A percentile compares a stretch with the other conserved stretches of the same genome.
These are phyloP conservation scores for Paraphoma sp. DNA, from an alignment of 2,329 filamentous ascomycete species.

Conservation along the genomic window DNA sequence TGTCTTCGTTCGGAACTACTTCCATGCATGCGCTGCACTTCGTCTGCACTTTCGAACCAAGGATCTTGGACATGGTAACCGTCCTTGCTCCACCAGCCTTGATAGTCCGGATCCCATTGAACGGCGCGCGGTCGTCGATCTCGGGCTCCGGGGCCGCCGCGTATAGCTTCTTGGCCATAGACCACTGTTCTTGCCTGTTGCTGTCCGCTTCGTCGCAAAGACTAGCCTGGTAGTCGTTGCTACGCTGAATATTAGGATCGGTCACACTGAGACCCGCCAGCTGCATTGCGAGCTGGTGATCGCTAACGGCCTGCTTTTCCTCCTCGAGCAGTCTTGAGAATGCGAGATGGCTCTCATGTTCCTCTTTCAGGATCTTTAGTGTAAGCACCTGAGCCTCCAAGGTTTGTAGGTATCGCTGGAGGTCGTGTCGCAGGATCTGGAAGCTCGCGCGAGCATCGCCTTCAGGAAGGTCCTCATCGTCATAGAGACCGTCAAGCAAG, in stretches of 20 bases:
- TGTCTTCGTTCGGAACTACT: not conserved
- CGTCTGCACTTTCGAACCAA: not conserved
- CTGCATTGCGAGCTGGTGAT: slow-evolving; percentile 18
- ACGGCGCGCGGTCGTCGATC: not conserved
- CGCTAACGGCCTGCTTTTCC: slow-evolving; percentile 17
- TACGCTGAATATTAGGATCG: not conserved
- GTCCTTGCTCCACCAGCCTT: slow-evolving; percentile 1
- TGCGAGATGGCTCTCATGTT: slow-evolving; percentile 8
- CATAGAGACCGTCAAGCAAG: slow-evolving; percentile 2
- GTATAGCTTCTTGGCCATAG: slow-evolving; percentile 3
- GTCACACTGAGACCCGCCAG: slow-evolving; percentile 3
- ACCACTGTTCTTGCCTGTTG: slow-evolving; percentile 5
- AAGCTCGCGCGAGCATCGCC: slow-evolving; percentile 8
- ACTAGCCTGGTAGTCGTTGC: slow-evolving; percentile 6
- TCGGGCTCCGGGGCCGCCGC: not conserved
- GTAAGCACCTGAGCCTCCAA: slow-evolving; percentile 16
- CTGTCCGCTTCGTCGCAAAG: not conserved
- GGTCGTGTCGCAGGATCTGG: slow-evolving; percentile 2
- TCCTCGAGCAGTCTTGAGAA: slow-evolving; percentile 15
- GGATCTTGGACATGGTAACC: not conserved
- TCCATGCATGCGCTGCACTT: slow-evolving; percentile 14
- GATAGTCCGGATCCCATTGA: not conserved
- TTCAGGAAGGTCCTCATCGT: slow-evolving; percentile 1
- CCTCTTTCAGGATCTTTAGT: slow-evolving; percentile 15
- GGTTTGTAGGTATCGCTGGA: slow-evolving; percentile 6